Conservation (phyloP, 2,329 filamentous ascomycete genomes). For the Aspergillus ochraceoroseus region DNA sequence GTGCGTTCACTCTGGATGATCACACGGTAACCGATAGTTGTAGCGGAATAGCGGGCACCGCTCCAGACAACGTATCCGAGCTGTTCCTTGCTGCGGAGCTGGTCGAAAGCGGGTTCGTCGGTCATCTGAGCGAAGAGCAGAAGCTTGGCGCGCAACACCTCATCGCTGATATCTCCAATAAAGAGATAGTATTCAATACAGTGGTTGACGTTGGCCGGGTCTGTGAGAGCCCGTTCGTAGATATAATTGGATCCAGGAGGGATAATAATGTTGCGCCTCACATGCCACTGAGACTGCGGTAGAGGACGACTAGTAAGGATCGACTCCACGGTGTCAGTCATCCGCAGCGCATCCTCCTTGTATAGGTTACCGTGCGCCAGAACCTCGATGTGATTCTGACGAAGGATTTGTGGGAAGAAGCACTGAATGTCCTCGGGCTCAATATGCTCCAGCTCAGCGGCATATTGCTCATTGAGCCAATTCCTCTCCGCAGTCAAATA, state of each 20-base stretch:
- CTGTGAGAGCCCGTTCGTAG: slow-evolving; percentile 73
- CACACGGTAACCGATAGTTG: slow-evolving; percentile 78
- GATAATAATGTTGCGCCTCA: slow-evolving; percentile 69
- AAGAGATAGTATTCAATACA: slow-evolving; percentile 75
- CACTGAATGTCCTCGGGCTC: slow-evolving; percentile 67
- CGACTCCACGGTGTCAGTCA: slow-evolving; percentile 76
- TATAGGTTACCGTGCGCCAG: slow-evolving; percentile 89
- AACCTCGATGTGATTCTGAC: slow-evolving; percentile 81
- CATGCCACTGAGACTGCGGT: slow-evolving; percentile 72
- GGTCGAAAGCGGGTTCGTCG: slow-evolving; percentile 90
- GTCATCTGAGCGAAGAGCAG: slow-evolving; percentile 83
- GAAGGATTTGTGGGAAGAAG: slow-evolving; percentile 75
- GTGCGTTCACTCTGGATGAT: slow-evolving; percentile 90
- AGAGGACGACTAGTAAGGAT: slow-evolving; percentile 69
- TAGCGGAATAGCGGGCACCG: slow-evolving; percentile 64
- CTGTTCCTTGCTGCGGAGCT: slow-evolving; percentile 92
- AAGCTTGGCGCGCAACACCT: slow-evolving; percentile 66
- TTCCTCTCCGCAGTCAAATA: slow-evolving; percentile 74
- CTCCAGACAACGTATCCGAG: slow-evolving; percentile 95
- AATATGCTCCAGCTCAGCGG: slow-evolving; percentile 69
- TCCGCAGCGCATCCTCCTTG: slow-evolving; percentile 82
- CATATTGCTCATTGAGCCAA: slow-evolving; percentile 73
- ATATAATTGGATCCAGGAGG: slow-evolving; percentile 77
- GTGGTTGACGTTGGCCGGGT: slow-evolving; percentile 84
- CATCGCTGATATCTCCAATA: slow-evolving; percentile 64